Conservation (phyloP, 805 yeast genomes). For the Metschnikowia noctiluminum region DNA sequence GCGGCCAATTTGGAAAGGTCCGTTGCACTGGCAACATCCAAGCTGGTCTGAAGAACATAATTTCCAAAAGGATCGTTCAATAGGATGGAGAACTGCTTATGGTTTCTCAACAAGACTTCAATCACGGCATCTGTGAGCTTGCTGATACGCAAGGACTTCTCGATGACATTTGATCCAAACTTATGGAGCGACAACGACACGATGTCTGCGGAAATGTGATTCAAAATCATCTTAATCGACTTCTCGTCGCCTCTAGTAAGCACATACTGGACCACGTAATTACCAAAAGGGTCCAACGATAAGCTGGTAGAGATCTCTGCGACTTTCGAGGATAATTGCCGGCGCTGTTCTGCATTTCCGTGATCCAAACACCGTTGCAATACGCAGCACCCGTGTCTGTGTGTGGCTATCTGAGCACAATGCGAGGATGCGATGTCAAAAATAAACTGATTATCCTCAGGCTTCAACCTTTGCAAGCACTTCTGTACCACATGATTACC, state of each 20-base stretch:
- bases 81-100: conserved; percentile 36
- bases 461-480: conserved; percentile 68
- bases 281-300: conserved; percentile 92
- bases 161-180: conserved; percentile 60
- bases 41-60: conserved; percentile 56
- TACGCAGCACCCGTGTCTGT: conserved; percentile 94
- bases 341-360: conserved; percentile 70
- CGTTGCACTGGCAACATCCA: conserved; percentile 50
- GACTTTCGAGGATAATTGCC: conserved; percentile 61
- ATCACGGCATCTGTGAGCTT: conserved; percentile 45
- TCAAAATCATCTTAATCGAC: conserved; percentile 31
- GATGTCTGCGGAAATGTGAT: conserved; percentile 34
- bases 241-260: conserved; percentile 46
- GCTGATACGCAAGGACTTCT: conserved; percentile 49
- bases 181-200: conserved; percentile 53
- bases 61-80: conserved; percentile 59
- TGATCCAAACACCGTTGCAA: conserved; percentile 92
- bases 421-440: conserved; percentile 77
- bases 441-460: conserved; percentile 78
- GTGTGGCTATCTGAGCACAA: conserved; percentile 83
- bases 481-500: conserved; percentile 97
- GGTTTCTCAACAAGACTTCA: conserved; percentile 37
- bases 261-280: conserved; percentile 94
- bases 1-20: conserved; percentile 56
- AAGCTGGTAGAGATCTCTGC: conserved; percentile 66